Conservation (phyloP, 805 yeast species). For the Pichia sporocuriosa region DNA sequence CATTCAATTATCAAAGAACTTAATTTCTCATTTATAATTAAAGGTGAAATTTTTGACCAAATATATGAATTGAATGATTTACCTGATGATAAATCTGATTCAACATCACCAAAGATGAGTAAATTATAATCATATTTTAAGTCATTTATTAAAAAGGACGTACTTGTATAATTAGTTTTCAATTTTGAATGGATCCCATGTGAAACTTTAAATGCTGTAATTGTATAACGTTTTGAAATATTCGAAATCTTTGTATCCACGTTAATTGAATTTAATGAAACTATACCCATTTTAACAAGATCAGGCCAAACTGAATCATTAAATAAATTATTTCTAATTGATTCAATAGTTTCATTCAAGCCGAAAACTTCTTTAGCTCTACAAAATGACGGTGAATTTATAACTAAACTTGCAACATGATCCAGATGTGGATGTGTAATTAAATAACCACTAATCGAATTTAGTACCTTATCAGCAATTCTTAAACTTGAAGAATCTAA, state of each 20-base stretch:
- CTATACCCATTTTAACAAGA: slow-evolving; percentile 32
- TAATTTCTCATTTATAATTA: slow-evolving; percentile 36
- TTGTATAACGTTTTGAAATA: slow-evolving; percentile 31
- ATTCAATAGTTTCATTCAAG: slow-evolving; percentile 41
- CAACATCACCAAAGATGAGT: slow-evolving; percentile 79
- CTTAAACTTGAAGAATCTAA: background rate
- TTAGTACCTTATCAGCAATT: slow-evolving; percentile 23
- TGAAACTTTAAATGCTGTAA: slow-evolving; percentile 36
- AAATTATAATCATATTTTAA: slow-evolving; percentile 31
- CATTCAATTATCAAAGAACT: slow-evolving; percentile 70
- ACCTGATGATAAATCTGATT: slow-evolving; percentile 50
- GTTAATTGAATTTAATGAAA: slow-evolving; percentile 21
- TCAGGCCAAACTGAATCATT: slow-evolving; percentile 82
- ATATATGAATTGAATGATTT: slow-evolving; percentile 34
- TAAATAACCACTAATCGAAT: slow-evolving; percentile 37
- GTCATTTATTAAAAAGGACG: slow-evolving; percentile 51
- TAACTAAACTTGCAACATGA: slow-evolving; percentile 60
- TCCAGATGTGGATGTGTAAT: slow-evolving; percentile 84
- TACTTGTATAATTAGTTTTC: slow-evolving; percentile 35
- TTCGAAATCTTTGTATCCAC: background rate
- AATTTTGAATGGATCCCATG: slow-evolving; percentile 26
- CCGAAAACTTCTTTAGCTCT: slow-evolving; percentile 45
- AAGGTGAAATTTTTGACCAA: slow-evolving; percentile 52
- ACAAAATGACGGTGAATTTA: slow-evolving; percentile 59
- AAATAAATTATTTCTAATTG: slow-evolving; percentile 51